These are phyloP conservation scores for Monilinia polystroma DNA, from an alignment of 2,329 filamentous ascomycete genomes.

Conservation along the genomic window DNA sequence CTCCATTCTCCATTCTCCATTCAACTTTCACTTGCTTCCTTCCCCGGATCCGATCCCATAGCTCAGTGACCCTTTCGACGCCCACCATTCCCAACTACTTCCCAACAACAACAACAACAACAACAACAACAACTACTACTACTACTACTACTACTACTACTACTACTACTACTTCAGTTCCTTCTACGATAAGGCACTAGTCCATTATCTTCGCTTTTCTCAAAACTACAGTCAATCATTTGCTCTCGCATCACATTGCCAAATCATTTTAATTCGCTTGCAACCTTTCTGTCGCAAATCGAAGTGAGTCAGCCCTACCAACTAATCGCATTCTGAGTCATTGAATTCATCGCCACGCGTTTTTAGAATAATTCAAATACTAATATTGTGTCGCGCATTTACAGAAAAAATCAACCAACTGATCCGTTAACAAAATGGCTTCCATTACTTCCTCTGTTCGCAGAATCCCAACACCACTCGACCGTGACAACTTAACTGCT, in stretches of 20 bases:
- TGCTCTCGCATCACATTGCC: slow-evolving; percentile 33
- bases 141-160: no score
- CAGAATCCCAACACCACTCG: slow-evolving; percentile 61
- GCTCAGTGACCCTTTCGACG: slow-evolving; percentile 13
- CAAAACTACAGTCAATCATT: slow-evolving; percentile 32
- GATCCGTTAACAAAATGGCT: slow-evolving; percentile 53
- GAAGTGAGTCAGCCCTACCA: slow-evolving; percentile 38
- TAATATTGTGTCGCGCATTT: slow-evolving; percentile 36
- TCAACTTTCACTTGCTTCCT: not conserved
- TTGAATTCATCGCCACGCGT: slow-evolving; percentile 25
- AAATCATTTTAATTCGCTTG: slow-evolving; percentile 31
- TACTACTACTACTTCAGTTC: slow-evolving; percentile 30
- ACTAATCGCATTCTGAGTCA: slow-evolving; percentile 9
- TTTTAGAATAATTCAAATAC: slow-evolving; percentile 24
- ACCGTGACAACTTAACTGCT: slow-evolving; percentile 71
- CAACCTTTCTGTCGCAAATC: slow-evolving; percentile 40
- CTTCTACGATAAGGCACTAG: slow-evolving; percentile 34
- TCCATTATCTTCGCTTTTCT: slow-evolving; percentile 26
- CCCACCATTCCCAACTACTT: slow-evolving; percentile 29
- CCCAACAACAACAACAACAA: slow-evolving; percentile 19
- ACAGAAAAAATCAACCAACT: slow-evolving; percentile 38
- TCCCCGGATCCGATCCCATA: slow-evolving; percentile 19
- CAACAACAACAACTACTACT: no score
- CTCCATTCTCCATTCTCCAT: no score
- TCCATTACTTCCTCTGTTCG: slow-evolving; percentile 61